phyloP scores from a whole-genome alignment of 768 basidiomycete species.

The Boletus eberwhitei region DNA sequence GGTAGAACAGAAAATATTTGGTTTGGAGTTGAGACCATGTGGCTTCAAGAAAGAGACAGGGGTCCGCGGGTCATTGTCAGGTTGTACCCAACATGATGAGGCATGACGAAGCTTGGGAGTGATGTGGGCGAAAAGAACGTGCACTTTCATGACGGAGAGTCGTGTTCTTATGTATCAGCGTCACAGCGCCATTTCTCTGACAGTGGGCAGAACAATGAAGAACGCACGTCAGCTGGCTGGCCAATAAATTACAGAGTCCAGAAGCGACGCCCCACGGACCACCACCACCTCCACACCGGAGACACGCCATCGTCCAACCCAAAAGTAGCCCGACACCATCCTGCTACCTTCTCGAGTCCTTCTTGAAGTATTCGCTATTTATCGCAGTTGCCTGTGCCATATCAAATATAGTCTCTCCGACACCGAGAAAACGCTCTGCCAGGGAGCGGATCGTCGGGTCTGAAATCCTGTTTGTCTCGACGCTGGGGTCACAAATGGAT shows the following conservation, averaged over 20 bases:
- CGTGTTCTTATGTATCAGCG: constrained; percentile 8
- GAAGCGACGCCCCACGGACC: constrained; percentile 15
- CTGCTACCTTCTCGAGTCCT: constrained; percentile 38
- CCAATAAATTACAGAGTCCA: constrained; percentile 29
- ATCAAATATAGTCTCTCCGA: constrained; percentile 90
- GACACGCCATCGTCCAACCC: constrained; percentile 2
- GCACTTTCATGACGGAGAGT: constrained; percentile 2
- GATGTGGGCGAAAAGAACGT: constrained; percentile 2
- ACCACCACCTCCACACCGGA: constrained; percentile 6
- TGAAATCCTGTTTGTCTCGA: constrained; percentile 63
- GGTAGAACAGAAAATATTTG: too few relatives aligned
- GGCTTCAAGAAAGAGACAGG: not conserved
- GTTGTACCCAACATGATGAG: not conserved
- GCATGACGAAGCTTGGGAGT: not conserved
- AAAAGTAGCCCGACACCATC: not conserved
- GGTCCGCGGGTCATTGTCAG: not conserved
- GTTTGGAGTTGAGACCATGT: not conserved
- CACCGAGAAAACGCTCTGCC: constrained; percentile 76
- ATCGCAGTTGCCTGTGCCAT: constrained; percentile 82
- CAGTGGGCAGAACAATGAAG: constrained; percentile 16
- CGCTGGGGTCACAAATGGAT: constrained; percentile 40
- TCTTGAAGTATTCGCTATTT: constrained; percentile 80
- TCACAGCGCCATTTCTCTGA: constrained; percentile 7
- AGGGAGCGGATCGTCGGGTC: constrained; percentile 75
- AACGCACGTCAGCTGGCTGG: constrained; percentile 24